phyloP scores from a whole-genome alignment of 495 filamentous ascomycete genomes.

The Neurospora tetraspora region DNA sequence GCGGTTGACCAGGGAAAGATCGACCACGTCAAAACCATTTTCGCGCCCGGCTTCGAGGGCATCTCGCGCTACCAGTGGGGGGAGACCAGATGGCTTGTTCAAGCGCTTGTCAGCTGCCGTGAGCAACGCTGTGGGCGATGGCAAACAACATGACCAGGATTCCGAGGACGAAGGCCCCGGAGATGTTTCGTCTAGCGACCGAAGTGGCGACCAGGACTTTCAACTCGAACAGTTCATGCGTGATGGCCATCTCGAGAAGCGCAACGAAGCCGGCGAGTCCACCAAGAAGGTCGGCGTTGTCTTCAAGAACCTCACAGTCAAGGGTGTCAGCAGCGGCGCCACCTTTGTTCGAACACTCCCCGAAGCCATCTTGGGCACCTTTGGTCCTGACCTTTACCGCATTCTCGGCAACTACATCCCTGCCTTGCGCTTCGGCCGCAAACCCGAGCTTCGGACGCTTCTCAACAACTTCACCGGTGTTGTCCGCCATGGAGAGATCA shows the following conservation, averaged over 20 bases:
- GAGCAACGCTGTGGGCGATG: conserved; percentile 1
- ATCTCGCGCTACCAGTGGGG: conserved; percentile 1
- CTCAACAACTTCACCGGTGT: conserved; percentile 72
- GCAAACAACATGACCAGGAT: conserved; percentile 11
- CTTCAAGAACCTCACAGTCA: conserved; percentile 70
- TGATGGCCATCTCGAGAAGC: conserved; percentile 73
- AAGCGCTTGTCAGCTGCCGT: conserved; percentile 10
- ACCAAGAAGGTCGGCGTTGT: conserved; percentile 79
- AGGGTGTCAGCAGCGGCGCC: conserved; percentile 56
- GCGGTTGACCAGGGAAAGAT: conserved; percentile 7
- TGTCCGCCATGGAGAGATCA: conserved; percentile 67
- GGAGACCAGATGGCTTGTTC: conserved; percentile 10
- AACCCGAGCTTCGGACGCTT: conserved; percentile 43
- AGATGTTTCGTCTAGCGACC: conserved; percentile 3
- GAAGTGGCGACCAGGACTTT: conserved; percentile 44
- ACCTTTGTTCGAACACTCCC: conserved; percentile 67
- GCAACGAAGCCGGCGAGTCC: conserved; percentile 52
- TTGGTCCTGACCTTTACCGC: conserved; percentile 72
- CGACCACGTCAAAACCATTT: neutral
- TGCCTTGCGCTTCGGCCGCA: conserved; percentile 37
- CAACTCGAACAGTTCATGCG: conserved; percentile 64
- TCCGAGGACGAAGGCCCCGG: conserved; percentile 32
- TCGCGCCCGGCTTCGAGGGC: conserved; percentile 5
- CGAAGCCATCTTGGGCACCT: conserved; percentile 69
- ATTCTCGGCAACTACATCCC: conserved; percentile 58